Base-by-base conservation (phyloP, 768 basidiomycete genomes). In the Lactarius indigo region DNA sequence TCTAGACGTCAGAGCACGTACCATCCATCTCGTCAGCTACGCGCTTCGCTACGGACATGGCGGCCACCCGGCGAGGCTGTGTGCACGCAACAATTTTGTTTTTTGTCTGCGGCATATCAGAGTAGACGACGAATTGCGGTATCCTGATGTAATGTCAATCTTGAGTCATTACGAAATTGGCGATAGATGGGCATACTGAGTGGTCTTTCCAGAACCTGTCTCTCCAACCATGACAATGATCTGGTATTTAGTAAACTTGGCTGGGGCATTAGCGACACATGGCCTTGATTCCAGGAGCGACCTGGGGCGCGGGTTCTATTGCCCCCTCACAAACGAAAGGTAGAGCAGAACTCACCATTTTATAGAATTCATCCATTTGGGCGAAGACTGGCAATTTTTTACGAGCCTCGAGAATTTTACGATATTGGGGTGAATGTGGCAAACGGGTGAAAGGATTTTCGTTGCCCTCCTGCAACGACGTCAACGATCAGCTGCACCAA, bases 21-120 rank as follows among this genome's bases (percentile, higher is more conserved):
- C 94, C 93, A 75, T 98, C 96, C 94, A 98, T 96, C 78, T 98
- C 96, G 74, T 98, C 96, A 5, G 96, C 95, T 1, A 99, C 96
- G 79, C 96, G 95, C 76, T 96, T 96, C 26, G 96, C 96, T 2
- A 98, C 96, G 18, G 92, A 94, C 94, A 97, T 98, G 10, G 96
- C 95, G 13, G 96, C 95, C 4, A 99, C 94, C 79, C 96, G 85
- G 72, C 96, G 83, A 1, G 96, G 96, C 74, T 99, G 96, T 2
- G 96, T 99, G 73, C 96, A 99, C 0, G 96, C 96, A 3, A 99
- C 89, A 72, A 98, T 78, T 76, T 94, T 97, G 42, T 92, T 89
- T 76, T 85, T 90, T 6, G 88, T 85, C 74, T 98, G 95, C 0
- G 96, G 95, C 37, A 97, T 77, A 77, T 98, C 96, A 4, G 93